Base-by-base conservation (phyloP, 306 rosid species). In the Cucumis hystrix region DNA sequence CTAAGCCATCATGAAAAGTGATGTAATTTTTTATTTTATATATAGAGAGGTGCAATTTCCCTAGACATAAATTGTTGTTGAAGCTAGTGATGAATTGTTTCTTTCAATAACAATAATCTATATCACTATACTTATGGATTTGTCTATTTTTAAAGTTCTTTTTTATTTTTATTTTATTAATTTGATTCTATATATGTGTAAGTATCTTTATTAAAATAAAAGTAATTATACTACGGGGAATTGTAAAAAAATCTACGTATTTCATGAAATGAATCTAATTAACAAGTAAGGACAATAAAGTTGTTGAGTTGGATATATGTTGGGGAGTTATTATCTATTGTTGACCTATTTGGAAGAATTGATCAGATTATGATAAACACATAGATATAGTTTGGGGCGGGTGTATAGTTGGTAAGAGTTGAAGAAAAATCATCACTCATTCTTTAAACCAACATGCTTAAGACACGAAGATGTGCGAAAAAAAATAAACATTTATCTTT, bases 1-100 rank as follows among this genome's bases (percentile, higher is more conserved):
- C 18, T 69, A 67, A 67, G 39, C 37, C 72, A 68, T 68, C 74
- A 43, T 68, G 56, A 41, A 68, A 68, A 41, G 18, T 68, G 74
- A 68, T 43, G 74, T 43, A 20, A 45, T 47, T 45, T 45, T 69
- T 33, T 69, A 28, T 13, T 72, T 72, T 72, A 51, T 43, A 69
- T 33, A 33, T 33, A 28, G 30, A 28, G 39, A 69, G 37, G 5
- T 72, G 43, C 60, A 72, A 72, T 52, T 72, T 71, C 60, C 76
- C 60, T 51, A 71, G 60, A 71, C 76, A 49, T 47, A 47, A 47
- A 47, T 71, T 71, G 59, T 71, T 71, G 59, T 71, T 71, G 76
- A 71, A 71, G 58, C 11, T 47, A 28, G 41, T 14, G 60, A 49
- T 15, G 59, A 23, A 49, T 30, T 49, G 56, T 41, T 71, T 47